A percentile compares a stretch with the other conserved stretches of the same genome.
Conservation (phyloP, 1,284 basidiomycete species). For the Phellinidium pouzarii region DNA sequence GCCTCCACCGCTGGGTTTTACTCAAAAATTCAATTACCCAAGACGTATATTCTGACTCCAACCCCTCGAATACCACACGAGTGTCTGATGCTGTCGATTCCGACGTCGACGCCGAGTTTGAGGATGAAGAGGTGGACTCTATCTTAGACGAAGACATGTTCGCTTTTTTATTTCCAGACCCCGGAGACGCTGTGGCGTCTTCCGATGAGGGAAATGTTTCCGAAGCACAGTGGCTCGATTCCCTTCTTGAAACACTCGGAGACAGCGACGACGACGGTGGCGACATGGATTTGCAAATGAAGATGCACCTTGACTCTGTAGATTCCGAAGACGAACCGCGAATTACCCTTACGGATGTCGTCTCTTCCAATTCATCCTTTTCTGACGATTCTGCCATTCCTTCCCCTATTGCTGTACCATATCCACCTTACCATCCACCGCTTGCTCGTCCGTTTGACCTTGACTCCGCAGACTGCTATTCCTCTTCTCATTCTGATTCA, state of each 20-base stretch:
- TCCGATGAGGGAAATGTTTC: conserved; percentile 35
- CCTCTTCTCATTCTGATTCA: conserved; percentile 40
- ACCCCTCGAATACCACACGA: conserved; percentile 4
- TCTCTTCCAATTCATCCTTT: conserved; percentile 48
- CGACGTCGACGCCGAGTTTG: conserved; percentile 34
- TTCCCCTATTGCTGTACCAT: conserved; percentile 41
- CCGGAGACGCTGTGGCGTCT: conserved; percentile 44
- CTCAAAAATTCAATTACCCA: conserved; percentile 74
- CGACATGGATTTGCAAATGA: conserved; percentile 36
- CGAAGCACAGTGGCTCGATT: conserved; percentile 74
- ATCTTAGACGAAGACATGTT: conserved; percentile 42
- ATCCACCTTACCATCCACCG: conserved; percentile 12
- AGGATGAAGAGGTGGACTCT: conserved; percentile 32
- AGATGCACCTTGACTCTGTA: conserved; percentile 17
- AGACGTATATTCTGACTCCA: conserved; percentile 19
- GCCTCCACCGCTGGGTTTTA: conserved; percentile 77
- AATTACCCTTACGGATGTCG: conserved; percentile 32
- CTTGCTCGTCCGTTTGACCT: conserved; percentile 9
- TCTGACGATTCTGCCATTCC: conserved; percentile 65
- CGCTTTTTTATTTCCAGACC: conserved; percentile 73
- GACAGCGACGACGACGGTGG: conserved; percentile 52
- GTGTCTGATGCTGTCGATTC: conserved; percentile 21
- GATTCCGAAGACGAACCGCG: conserved; percentile 38
- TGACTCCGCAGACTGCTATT: conserved; percentile 13
- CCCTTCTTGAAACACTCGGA: conserved; percentile 61